Conservation (phyloP, 441 rosid genomes). For the Aleurites moluccanus region DNA sequence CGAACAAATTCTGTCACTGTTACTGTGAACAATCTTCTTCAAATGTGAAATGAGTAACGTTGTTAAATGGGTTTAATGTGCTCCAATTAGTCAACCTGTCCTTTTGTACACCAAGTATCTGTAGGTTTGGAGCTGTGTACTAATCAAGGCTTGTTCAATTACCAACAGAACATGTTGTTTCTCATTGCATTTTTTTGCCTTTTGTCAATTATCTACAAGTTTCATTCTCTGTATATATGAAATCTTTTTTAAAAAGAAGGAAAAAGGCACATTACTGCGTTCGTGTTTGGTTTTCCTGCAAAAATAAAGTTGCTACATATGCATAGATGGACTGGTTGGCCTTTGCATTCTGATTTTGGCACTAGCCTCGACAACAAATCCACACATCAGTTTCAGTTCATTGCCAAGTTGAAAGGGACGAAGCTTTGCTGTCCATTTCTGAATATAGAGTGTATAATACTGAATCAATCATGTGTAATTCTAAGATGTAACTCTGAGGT, state of each 20-base stretch:
- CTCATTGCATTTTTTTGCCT: conserved; percentile 26
- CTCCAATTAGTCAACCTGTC: conserved; percentile 7
- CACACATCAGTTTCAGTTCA: background rate
- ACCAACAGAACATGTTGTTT: conserved; percentile 17
- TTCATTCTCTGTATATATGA: conserved; percentile 44
- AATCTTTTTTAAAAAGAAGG: conserved; percentile 25
- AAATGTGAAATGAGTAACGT: conserved; percentile 51
- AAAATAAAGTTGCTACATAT: conserved; percentile 28
- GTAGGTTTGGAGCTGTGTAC: conserved; percentile 27
- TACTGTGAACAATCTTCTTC: conserved; percentile 98
- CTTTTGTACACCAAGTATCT: conserved; percentile 21
- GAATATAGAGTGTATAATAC: conserved; percentile 14
- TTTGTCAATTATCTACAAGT: conserved; percentile 27
- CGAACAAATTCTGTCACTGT: conserved; percentile 83
- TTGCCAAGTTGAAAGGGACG: conserved; percentile 2
- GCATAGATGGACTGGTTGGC: conserved; percentile 15
- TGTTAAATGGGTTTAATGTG: conserved; percentile 1
- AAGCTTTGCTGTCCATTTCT: background rate
- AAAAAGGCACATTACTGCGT: conserved; percentile 26
- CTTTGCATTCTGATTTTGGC: conserved; percentile 12
- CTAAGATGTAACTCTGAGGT: background rate
- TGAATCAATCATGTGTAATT: background rate
- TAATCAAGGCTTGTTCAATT: conserved; percentile 16
- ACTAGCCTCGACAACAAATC: conserved; percentile 7
- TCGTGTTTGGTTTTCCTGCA: conserved; percentile 16